phyloP scores from a whole-genome alignment of 352 stramenopile species.

The Phytophthora citrophthora region DNA sequence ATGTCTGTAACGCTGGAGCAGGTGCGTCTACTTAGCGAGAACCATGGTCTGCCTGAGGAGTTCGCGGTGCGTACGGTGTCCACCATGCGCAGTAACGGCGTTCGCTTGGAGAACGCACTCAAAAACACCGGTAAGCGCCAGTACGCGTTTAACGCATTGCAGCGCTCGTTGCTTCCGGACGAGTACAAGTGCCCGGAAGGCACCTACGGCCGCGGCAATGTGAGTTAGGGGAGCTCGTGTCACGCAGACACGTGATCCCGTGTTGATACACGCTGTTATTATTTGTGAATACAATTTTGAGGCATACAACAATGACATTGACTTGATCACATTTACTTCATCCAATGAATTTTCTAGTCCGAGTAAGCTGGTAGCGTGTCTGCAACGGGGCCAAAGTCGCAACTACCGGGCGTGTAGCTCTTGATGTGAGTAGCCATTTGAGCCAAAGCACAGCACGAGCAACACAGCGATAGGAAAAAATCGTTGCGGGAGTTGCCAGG shows the following conservation, averaged over 20 bases:
- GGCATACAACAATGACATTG: background rate
- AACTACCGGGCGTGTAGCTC: conserved; percentile 38
- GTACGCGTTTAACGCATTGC: conserved; percentile 79
- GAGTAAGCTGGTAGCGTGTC: too few species aligned
- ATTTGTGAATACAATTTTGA: conserved; percentile 44
- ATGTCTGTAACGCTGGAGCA: conserved; percentile 97
- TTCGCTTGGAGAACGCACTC: conserved; percentile 71
- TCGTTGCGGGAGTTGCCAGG: background rate
- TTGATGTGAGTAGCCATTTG: conserved; percentile 51
- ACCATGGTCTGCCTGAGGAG: conserved; percentile 66
- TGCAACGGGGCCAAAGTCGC: conserved; percentile 9
- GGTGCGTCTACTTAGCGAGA: conserved; percentile 61
- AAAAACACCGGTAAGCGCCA: conserved; percentile 83
- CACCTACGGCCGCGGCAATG: conserved; percentile 80
- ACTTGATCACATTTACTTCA: too few species aligned
- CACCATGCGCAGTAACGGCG: conserved; percentile 80
- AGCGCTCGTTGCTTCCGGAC: conserved; percentile 77
- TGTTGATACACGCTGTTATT: conserved; percentile 32
- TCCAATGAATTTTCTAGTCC: too few species aligned
- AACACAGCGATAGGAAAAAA: background rate
- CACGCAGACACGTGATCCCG: conserved; percentile 1
- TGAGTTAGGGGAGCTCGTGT: conserved; percentile 48
- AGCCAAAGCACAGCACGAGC: conserved; percentile 33
- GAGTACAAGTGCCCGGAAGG: conserved; percentile 84
- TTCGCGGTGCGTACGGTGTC: conserved; percentile 69